phyloP scores from a whole-genome alignment of 148 eudicot species.

The Silene uniflora region DNA sequence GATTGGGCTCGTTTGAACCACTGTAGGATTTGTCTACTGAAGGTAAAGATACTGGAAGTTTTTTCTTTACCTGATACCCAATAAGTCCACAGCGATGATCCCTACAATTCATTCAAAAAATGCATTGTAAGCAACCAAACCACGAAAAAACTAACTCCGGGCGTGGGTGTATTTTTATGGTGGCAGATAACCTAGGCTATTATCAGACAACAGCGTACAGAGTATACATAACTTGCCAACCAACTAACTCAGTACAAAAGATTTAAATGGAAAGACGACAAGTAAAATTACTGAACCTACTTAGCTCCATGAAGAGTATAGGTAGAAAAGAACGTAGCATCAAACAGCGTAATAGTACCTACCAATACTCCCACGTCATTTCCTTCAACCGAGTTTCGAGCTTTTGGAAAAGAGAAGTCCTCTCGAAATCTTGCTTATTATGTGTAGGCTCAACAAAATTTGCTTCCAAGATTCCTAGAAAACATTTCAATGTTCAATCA shows the following conservation, averaged over 20 bases:
- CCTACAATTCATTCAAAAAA: conserved; percentile 42
- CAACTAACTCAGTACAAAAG: not conserved
- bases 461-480: conserved; percentile 67
- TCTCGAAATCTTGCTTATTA: conserved; percentile 91
- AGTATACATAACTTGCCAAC: not conserved
- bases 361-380: conserved; percentile 86
- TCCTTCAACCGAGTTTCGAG: conserved; percentile 70
- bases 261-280: not conserved
- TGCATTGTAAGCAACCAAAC: conserved; percentile 10
- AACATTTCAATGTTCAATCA: not conserved
- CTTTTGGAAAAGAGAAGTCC: conserved; percentile 69
- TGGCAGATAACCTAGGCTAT: not conserved
- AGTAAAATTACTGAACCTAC: not conserved
- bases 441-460: conserved; percentile 78
- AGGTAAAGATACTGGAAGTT: conserved; percentile 28
- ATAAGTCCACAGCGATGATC: conserved; percentile 72
- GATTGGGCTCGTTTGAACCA: conserved; percentile 17
- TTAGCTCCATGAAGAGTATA: not conserved
- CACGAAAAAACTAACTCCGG: not conserved
- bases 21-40: conserved; percentile 23
- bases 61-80: conserved; percentile 59
- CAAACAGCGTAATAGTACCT: conserved; percentile 19
- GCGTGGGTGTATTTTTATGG: not conserved
- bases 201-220: not conserved
- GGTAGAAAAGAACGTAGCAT: not conserved